A percentile compares a stretch with the other conserved stretches of the same genome.
Evolutionary conservation across 331 rosid genomes (phyloP).

Genomic region (Arachis monticola): DNA sequence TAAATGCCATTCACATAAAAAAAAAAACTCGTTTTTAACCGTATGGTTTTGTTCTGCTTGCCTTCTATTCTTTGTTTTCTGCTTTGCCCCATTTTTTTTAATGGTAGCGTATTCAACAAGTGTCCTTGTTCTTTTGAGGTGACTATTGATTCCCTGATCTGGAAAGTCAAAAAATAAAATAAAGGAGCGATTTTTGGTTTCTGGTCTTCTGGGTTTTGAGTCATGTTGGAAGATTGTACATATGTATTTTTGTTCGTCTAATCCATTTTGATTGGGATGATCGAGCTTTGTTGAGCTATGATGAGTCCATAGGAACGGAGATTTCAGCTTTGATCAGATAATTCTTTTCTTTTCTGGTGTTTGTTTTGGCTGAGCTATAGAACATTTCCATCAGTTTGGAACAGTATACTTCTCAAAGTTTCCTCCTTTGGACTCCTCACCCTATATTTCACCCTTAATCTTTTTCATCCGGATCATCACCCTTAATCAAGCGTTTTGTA

Average conservation of each 20-base stretch:
- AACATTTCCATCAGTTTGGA: slow-evolving; percentile 62
- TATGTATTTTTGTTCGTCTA: slow-evolving; percentile 27
- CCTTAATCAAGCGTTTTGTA: slow-evolving; percentile 8
- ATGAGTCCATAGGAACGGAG: slow-evolving; percentile 48
- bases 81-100: not conserved
- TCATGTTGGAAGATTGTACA: slow-evolving; percentile 30
- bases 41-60: slow-evolving; percentile 41
- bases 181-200: slow-evolving; percentile 36
- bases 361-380: slow-evolving; percentile 49
- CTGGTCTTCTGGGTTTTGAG: slow-evolving; percentile 52
- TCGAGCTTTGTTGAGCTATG: slow-evolving; percentile 46
- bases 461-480: slow-evolving; percentile 24
- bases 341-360: slow-evolving; percentile 48
- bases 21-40: slow-evolving; percentile 33
- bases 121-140: slow-evolving; percentile 39
- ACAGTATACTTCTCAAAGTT: slow-evolving; percentile 62
- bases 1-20: slow-evolving; percentile 51
- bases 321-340: slow-evolving; percentile 35
- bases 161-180: slow-evolving; percentile 25
- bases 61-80: slow-evolving; percentile 36
- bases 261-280: slow-evolving; percentile 47
- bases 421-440: slow-evolving; percentile 34
- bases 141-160: slow-evolving; percentile 46
- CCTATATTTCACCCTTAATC: slow-evolving; percentile 30
- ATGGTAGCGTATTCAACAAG: slow-evolving; percentile 48